phyloP scores from a whole-genome alignment of 2,329 filamentous ascomycete species.

The Chaetomiaceae sp. region DNA sequence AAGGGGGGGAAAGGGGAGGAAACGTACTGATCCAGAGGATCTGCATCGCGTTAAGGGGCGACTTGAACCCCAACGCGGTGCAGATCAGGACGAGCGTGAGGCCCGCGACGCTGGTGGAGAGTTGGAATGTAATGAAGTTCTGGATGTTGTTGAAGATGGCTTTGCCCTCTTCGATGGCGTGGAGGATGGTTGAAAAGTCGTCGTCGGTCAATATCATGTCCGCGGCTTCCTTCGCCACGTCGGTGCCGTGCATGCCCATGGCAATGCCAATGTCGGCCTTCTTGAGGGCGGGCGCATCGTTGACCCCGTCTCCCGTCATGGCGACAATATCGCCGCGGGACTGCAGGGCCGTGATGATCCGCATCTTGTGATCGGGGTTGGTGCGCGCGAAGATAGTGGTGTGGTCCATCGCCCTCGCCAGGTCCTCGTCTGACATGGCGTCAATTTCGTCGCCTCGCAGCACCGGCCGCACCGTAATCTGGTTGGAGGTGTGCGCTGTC shows the following conservation, averaged over 20 bases:
- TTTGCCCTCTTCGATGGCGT: conserved; percentile 96
- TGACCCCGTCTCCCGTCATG: conserved; percentile 98
- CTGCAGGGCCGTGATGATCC: conserved; percentile 88
- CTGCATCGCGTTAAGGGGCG: conserved; percentile 97
- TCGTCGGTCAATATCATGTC: conserved; percentile 90
- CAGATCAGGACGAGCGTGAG: conserved; percentile 86
- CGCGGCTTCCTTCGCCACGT: conserved; percentile 94
- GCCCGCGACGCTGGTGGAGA: conserved; percentile 93
- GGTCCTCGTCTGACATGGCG: conserved; percentile 76
- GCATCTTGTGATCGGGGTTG: conserved; percentile 96
- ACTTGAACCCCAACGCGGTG: conserved; percentile 87
- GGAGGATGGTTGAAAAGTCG: conserved; percentile 85
- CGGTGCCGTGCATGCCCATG: conserved; percentile 91
- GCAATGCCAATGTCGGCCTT: conserved; percentile 96
- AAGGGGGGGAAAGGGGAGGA: too few relatives aligned
- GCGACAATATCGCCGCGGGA: conserved; percentile 92
- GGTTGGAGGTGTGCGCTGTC: conserved; percentile 46
- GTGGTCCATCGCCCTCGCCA: conserved; percentile 76
- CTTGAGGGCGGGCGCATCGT: conserved; percentile 93
- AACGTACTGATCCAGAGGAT: conserved; percentile 97
- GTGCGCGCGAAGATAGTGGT: conserved; percentile 95
- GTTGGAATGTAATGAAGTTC: conserved; percentile 97
- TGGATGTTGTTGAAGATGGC: conserved; percentile 99
- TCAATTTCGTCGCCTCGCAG: conserved; percentile 90
- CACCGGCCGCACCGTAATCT: conserved; percentile 62